Evolutionary conservation across 2,329 filamentous ascomycete species (phyloP).

Genomic region (Epicoccum sorghinum): DNA sequence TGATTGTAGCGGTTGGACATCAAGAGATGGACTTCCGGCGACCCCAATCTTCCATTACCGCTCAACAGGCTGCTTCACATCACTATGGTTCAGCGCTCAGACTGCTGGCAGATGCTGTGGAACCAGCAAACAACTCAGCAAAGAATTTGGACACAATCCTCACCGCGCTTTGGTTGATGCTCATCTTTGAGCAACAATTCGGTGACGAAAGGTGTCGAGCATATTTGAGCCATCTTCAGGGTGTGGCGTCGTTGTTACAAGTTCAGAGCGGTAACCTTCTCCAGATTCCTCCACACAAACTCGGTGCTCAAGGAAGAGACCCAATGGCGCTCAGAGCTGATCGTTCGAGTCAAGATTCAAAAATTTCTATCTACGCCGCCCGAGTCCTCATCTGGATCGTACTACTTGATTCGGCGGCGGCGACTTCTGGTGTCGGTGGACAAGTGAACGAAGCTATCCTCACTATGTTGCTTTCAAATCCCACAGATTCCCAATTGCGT

Average conservation of each 20-base stretch:
- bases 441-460: conserved; percentile 38
- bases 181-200: conserved; percentile 49
- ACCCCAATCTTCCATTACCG: background rate
- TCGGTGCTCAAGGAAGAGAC: background rate
- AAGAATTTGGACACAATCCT: conserved; percentile 41
- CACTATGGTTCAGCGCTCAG: conserved; percentile 45
- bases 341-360: conserved; percentile 2
- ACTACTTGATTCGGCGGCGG: conserved; percentile 37
- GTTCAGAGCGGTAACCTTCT: conserved; percentile 16
- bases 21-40: conserved; percentile 40
- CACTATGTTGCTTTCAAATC: conserved; percentile 15
- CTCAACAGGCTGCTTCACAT: conserved; percentile 11
- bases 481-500: conserved; percentile 6
- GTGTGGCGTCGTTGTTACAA: conserved; percentile 40
- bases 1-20: conserved; percentile 43
- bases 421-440: conserved; percentile 44
- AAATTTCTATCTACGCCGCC: conserved; percentile 42
- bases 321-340: background rate
- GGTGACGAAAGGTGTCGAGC: conserved; percentile 44
- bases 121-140: conserved; percentile 22
- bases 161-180: conserved; percentile 46
- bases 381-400: conserved; percentile 46
- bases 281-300: conserved; percentile 6
- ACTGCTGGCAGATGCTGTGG: conserved; percentile 37
- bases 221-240: conserved; percentile 42